phyloP scores from a whole-genome alignment of 2,329 filamentous ascomycete species.

The Alternaria tenuissima region DNA sequence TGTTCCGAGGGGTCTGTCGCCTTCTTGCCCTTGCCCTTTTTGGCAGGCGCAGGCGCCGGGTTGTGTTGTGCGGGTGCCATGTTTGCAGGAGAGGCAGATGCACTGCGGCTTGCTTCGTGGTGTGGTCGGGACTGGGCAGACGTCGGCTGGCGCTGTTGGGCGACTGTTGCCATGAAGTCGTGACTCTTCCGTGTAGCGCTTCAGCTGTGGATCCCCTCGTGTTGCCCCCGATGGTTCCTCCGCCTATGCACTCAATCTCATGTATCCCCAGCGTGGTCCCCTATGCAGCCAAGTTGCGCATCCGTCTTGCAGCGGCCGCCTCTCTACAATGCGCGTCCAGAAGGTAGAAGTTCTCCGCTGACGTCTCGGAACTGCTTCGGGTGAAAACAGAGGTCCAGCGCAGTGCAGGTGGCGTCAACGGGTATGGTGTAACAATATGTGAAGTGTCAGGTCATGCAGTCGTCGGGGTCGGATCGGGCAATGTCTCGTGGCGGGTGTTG shows the following conservation, averaged over 20 bases:
- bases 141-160: slow-evolving; percentile 46
- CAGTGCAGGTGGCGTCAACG: slow-evolving; percentile 14
- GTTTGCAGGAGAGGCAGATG: slow-evolving; percentile 52
- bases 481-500: slow-evolving; percentile 21
- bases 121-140: slow-evolving; percentile 44
- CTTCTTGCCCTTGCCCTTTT: slow-evolving; percentile 88
- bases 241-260: slow-evolving; percentile 12
- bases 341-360: slow-evolving; percentile 28
- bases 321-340: slow-evolving; percentile 26
- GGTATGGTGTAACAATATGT: slow-evolving; percentile 8
- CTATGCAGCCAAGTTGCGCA: slow-evolving; percentile 27
- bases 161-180: slow-evolving; percentile 47
- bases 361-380: slow-evolving; percentile 38
- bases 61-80: slow-evolving; percentile 57
- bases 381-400: slow-evolving; percentile 13
- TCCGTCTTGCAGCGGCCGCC: slow-evolving; percentile 22
- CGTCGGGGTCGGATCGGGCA: slow-evolving; percentile 14
- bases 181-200: slow-evolving; percentile 27
- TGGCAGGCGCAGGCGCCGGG: slow-evolving; percentile 64
- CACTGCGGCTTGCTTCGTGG: slow-evolving; percentile 52
- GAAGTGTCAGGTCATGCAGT: slow-evolving; percentile 13
- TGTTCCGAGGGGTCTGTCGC: slow-evolving; percentile 85
- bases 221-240: slow-evolving; percentile 22
- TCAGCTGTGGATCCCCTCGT: slow-evolving; percentile 20
- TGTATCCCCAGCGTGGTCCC: slow-evolving; percentile 3